These are phyloP conservation scores for Xanthoconium purpureum DNA, from an alignment of 768 basidiomycete genomes.

Conservation along the genomic window DNA sequence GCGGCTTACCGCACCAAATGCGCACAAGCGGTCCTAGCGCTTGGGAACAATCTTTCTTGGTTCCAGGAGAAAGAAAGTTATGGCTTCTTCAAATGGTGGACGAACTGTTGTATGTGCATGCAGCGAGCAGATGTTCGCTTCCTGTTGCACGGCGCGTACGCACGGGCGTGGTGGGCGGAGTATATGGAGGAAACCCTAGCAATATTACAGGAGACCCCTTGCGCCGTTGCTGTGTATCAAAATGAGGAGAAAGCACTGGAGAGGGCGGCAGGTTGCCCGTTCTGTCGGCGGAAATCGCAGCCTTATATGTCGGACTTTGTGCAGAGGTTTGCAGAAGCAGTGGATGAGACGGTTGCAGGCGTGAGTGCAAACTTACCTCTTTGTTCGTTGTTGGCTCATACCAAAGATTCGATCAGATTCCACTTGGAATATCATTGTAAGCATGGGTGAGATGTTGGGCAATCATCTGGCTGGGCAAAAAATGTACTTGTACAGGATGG, in stretches of 20 bases:
- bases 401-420: constrained; percentile 11
- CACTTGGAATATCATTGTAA: constrained; percentile 19
- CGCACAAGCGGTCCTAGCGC: constrained; percentile 14
- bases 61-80: constrained; percentile 22
- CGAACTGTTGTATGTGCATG: constrained; percentile 23
- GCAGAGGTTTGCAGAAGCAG: constrained; percentile 21
- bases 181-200: constrained; percentile 29
- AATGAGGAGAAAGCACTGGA: constrained; percentile 17
- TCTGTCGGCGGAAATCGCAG: constrained; percentile 18
- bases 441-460: background rate
- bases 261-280: constrained; percentile 17
- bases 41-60: constrained; percentile 24
- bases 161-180: constrained; percentile 32
- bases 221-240: constrained; percentile 16
- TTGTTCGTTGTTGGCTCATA: background rate
- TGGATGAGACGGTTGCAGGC: constrained; percentile 16
- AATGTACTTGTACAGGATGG: background rate
- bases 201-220: constrained; percentile 24
- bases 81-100: constrained; percentile 30
- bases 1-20: constrained; percentile 21
- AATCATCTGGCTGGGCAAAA: no score
- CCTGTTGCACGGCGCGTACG: constrained; percentile 25
- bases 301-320: constrained; percentile 23
- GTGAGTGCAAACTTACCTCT: constrained; percentile 13
- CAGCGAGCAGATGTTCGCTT: constrained; percentile 23